Percentiles rank a stretch among this genome's conserved stretches.
These are phyloP conservation scores for Tylopilus cervinicoccineus DNA, from an alignment of 768 basidiomycete genomes.

Conservation along the genomic window DNA sequence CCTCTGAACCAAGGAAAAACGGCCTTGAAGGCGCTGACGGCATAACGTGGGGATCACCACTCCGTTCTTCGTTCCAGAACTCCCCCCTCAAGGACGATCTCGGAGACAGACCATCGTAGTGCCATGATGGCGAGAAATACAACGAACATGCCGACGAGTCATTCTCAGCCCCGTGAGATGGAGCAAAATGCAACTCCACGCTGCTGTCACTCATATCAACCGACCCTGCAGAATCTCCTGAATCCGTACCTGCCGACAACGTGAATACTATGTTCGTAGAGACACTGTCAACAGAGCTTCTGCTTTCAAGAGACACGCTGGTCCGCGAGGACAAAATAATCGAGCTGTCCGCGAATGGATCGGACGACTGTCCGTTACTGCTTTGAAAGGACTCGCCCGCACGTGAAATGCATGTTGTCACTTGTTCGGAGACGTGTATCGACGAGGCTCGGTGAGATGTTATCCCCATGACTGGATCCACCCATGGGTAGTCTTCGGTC, in stretches of 20 bases:
- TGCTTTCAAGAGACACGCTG: background rate
- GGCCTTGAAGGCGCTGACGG: background rate
- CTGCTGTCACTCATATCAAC: constrained; percentile 14
- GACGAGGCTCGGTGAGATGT: background rate
- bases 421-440: background rate
- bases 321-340: constrained; percentile 10
- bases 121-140: constrained; percentile 14
- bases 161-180: constrained; percentile 4
- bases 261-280: constrained; percentile 6
- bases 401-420: background rate
- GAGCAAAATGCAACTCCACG: constrained; percentile 15
- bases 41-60: background rate
- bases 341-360: constrained; percentile 17
- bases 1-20: constrained; percentile 6
- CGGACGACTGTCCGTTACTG: constrained; percentile 6
- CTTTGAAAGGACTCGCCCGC: constrained; percentile 10
- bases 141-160: background rate
- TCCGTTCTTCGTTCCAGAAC: background rate
- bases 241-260: background rate
- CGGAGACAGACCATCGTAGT: constrained; percentile 12
- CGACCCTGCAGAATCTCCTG: background rate
- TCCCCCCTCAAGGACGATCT: background rate
- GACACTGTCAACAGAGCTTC: constrained; percentile 5
- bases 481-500: background rate
- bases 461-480: background rate